Base-by-base conservation (phyloP, 2,329 filamentous ascomycete species). In the Alternaria brassicicola region DNA sequence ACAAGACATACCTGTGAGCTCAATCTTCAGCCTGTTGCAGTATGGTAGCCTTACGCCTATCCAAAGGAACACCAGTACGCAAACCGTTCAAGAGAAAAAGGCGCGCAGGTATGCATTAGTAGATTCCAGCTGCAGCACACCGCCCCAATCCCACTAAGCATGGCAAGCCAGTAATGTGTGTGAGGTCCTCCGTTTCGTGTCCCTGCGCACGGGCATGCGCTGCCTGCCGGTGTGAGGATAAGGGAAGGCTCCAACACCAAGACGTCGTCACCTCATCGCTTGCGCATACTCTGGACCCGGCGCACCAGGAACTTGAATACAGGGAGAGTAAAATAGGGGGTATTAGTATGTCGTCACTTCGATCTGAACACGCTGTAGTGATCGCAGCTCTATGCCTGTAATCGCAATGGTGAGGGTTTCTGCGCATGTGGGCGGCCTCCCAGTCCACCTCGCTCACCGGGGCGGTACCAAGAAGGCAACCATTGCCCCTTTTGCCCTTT, bases 81-180 rank as follows among this genome's bases (percentile, higher is more conserved):
- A 64, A 47, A 59, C 52, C 52, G 47, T 66, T 38, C 28, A 12
- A 33, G 39, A 55, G 49, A 65, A 63, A 31, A 47, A 52, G 59
- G 69, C 62, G 71, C 67, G 63, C 63, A 60, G 61, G 61, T 65
- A 41, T 67, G 70, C 71, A 75, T 73, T 74, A 76, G 72, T 76
- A 76, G 69, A 69, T 59, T 61, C 47, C 62, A 55, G 42, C 52
- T 43, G 61, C 64, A 58, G 61, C 65, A 69, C 69, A 73, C 73
- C 65, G 72, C 72, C 68, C 65, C 64, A 61, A 59, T 35, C 52
- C 52, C 41, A 12, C 41, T 53, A 43, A 58, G 70, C 71, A 71
- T 70, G 67, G 70, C 63, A 60, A 64, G 53, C 63, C 59, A 45
- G 38, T 49, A 52, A 47, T 45, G 52, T 55, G 45, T 42, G 23